These are phyloP conservation scores for Leucosporidium creatinivorum DNA, from an alignment of 768 basidiomycete species.

Conservation along the genomic window DNA sequence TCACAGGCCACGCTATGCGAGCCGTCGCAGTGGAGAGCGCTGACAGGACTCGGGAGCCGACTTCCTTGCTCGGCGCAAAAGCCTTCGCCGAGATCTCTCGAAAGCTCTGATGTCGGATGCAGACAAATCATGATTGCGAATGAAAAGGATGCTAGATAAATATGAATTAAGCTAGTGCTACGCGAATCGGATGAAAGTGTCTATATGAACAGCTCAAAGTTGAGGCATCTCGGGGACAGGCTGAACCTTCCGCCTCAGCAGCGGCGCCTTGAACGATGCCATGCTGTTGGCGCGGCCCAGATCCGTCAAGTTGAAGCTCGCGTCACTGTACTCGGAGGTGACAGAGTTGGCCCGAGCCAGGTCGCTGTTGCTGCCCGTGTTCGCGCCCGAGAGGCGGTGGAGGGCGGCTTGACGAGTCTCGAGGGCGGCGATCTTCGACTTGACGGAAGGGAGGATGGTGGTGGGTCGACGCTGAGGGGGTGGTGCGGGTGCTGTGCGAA, in stretches of 20 bases:
- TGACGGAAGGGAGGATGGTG: constrained; percentile 37
- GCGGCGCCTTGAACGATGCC: constrained; percentile 29
- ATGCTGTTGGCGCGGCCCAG: constrained; percentile 19
- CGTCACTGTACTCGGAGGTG: constrained; percentile 14
- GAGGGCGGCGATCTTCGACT: constrained; percentile 39
- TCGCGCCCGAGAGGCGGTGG: constrained; percentile 10
- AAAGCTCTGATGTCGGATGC: too few species aligned
- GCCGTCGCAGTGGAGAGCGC: too few species aligned
- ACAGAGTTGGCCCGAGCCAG: constrained; percentile 22
- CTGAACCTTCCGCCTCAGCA: constrained; percentile 5
- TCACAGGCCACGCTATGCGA: too few species aligned
- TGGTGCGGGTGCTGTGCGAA: not conserved
- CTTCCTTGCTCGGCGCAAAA: too few species aligned
- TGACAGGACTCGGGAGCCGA: too few species aligned
- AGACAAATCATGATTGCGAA: not conserved
- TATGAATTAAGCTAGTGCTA: not conserved
- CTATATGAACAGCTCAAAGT: not conserved
- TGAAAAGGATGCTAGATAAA: not conserved
- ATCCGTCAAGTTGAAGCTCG: constrained; percentile 22
- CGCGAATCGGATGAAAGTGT: not conserved
- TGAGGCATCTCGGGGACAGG: not conserved
- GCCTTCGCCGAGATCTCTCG: too few species aligned
- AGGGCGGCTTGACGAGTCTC: constrained; percentile 40
- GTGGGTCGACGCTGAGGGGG: constrained; percentile 1
- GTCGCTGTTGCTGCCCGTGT: not conserved